A percentile compares a stretch with the other conserved stretches of the same genome.
phyloP scores from a whole-genome alignment of 2,329 filamentous ascomycete genomes.

The Colletotrichum lentis region DNA sequence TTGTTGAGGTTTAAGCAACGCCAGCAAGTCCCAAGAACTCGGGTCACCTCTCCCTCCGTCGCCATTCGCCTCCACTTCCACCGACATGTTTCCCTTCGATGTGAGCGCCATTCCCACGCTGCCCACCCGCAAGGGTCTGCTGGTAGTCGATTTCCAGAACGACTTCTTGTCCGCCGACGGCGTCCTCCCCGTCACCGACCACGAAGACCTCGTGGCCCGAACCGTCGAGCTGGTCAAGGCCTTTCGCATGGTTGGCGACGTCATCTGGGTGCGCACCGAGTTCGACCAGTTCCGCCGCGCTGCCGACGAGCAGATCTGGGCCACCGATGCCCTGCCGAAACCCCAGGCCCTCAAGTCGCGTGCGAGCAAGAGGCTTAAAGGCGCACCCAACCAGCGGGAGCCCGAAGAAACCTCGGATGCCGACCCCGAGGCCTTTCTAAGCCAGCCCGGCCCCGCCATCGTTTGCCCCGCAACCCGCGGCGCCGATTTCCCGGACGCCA shows the following conservation, averaged over 20 bases:
- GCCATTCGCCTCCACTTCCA: constrained; percentile 9
- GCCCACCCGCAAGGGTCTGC: constrained; percentile 72
- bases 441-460: constrained; percentile 52
- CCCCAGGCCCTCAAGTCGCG: constrained; percentile 41
- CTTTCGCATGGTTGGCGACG: constrained; percentile 75
- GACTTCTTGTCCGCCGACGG: constrained; percentile 80
- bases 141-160: constrained; percentile 88
- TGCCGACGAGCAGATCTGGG: constrained; percentile 61
- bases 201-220: constrained; percentile 71
- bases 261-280: constrained; percentile 86
- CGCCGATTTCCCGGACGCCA: constrained; percentile 53
- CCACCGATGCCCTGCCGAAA: constrained; percentile 46
- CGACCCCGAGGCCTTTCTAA: constrained; percentile 58
- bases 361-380: constrained; percentile 9
- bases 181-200: constrained; percentile 70
- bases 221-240: constrained; percentile 71
- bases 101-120: constrained; percentile 63
- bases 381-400: constrained; percentile 33
- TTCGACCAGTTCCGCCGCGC: constrained; percentile 70
- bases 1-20: not conserved
- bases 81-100: constrained; percentile 65
- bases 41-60: not conserved
- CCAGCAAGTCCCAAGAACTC: not conserved
- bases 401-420: constrained; percentile 37
- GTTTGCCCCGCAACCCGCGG: constrained; percentile 57